Percentiles rank a stretch among this genome's conserved stretches.
phyloP scores from a whole-genome alignment of 345 rosid genomes.

The Limnanthes douglasii region DNA sequence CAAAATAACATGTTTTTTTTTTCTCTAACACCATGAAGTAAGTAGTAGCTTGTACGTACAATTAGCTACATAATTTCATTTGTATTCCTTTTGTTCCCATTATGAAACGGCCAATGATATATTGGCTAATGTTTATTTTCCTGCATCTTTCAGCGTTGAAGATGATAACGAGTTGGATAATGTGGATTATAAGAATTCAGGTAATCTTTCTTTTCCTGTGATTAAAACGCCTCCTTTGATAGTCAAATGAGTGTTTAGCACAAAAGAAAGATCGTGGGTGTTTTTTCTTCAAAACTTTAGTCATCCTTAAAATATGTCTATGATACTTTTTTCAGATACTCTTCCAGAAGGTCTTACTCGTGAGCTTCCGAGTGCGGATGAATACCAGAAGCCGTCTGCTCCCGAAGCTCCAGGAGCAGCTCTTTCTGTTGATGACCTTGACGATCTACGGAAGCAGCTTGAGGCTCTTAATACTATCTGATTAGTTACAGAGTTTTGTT shows the following conservation, averaged over 20 bases:
- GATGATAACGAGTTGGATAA: slow-evolving; percentile 36
- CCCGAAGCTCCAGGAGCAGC: slow-evolving; percentile 28
- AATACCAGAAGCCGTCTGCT: slow-evolving; percentile 22
- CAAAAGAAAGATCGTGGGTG: no score
- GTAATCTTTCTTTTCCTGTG: slow-evolving; percentile 24
- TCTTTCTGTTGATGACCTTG: slow-evolving; percentile 49
- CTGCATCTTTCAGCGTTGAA: slow-evolving; percentile 28
- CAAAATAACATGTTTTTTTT: no score
- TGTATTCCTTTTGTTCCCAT: no score
- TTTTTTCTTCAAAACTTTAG: no score
- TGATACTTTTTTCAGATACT: slow-evolving; percentile 43
- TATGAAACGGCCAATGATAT: neutral
- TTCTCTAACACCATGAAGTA: no score
- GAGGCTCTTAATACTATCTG: slow-evolving; percentile 67
- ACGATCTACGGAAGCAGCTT: slow-evolving; percentile 67
- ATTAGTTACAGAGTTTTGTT: no score
- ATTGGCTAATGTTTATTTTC: neutral
- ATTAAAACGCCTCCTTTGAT: neutral
- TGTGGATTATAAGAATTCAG: slow-evolving; percentile 37
- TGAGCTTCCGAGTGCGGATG: slow-evolving; percentile 80
- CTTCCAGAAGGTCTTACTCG: slow-evolving; percentile 81
- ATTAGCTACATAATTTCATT: no score
- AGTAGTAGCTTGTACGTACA: no score
- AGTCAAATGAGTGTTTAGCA: no score
- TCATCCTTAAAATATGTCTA: no score